Conservation (phyloP, 441 rosid species). For the Erodium texanum region DNA sequence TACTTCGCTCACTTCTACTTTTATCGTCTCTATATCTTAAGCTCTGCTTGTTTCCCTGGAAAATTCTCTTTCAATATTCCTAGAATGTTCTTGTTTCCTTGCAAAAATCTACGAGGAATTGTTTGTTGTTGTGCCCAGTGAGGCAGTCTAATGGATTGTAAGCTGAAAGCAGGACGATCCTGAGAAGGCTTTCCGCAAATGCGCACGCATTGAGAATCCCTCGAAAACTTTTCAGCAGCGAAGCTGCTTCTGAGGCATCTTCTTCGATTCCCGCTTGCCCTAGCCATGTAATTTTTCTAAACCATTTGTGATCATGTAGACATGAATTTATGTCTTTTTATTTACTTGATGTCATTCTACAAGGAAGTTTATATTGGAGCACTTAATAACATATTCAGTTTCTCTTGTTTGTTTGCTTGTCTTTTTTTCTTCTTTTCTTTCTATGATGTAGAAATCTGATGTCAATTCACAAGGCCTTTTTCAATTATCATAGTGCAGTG, state of each 20-base stretch:
- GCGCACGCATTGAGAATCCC: constrained; percentile 25
- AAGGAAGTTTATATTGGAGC: no score
- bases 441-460: neutral
- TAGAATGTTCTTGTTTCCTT: neutral
- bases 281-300: constrained; percentile 25
- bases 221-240: constrained; percentile 26
- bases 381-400: neutral
- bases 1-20: neutral
- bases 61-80: neutral
- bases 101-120: no score
- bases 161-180: constrained; percentile 29
- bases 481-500: no score
- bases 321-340: no score
- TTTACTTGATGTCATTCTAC: no score
- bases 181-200: constrained; percentile 25
- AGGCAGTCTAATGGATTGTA: neutral
- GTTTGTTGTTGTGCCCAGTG: no score
- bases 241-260: constrained; percentile 19
- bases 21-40: neutral
- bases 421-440: neutral
- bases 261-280: constrained; percentile 14
- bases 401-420: neutral
- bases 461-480: no score
- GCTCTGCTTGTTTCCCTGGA: neutral
- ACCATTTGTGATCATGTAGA: no score